Evolutionary conservation across 345 rosid genomes (phyloP), one percentile per base, ranked within the genome.

Genomic region (Salix dunnii): DNA sequence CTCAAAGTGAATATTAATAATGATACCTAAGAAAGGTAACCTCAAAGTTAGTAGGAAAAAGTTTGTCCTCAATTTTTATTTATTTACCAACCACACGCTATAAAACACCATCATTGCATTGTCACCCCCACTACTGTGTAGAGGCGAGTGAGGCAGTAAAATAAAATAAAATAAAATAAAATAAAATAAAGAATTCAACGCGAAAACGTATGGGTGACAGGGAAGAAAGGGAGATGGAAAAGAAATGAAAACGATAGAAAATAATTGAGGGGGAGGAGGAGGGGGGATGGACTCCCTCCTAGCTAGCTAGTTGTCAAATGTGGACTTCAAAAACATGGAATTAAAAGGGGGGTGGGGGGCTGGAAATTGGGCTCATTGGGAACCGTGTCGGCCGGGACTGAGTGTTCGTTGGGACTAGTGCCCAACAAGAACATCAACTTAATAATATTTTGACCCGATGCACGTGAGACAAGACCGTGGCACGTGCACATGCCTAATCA

Each of bases 351-450:
- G n/a, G 68, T 0, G 21, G 18, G 28, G 70, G 28, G 62, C 42
- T 36, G 42, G 60, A 30, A 18, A 13, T 4, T 7, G 40, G 77
- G 28, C 25, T n/a, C 79, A 73, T 86, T 67, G 85, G 81, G 71
- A 86, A 82, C 71, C 85, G 89, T 87, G 95, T 87, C 89, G 85
- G 89, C 86, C 86, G 86, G 83, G 77, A 61, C 69, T 74, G 67
- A 35, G 88, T 86, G 84, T 73, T 86, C 74, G 60, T 84, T 21
- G 86, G 84, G 82, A 69, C 81, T 80, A 70, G 74, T 78, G 82
- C 85, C 81, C 83, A 70, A 66, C 73, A 27, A 66, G 20, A 68
- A 38, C 83, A 80, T 38, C 66, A 9, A 67, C 27, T 71, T n/a
- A 76, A 70, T 73, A n/a, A 20, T 70, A 11, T 42, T 2, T 42